A percentile compares a stretch with the other conserved stretches of the same genome.
These are phyloP conservation scores for Chlorophyllum brunneum DNA, from an alignment of 768 basidiomycete genomes.

Conservation along the genomic window DNA sequence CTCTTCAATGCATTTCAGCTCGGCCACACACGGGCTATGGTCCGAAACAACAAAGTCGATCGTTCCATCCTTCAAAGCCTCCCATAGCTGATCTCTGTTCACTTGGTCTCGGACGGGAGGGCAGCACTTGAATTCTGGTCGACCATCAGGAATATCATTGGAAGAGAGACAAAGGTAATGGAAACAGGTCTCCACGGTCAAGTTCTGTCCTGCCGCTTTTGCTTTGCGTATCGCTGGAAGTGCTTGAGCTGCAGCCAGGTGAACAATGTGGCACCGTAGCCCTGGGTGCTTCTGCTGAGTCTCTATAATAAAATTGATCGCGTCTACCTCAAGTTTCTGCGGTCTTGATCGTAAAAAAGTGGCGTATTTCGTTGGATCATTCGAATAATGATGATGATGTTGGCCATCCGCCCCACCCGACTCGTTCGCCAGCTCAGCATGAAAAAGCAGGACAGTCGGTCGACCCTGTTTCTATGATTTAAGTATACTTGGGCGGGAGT, in stretches of 20 bases:
- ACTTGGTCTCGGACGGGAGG: conserved; percentile 78
- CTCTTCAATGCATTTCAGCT: conserved; percentile 72
- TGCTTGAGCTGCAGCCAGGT: conserved; percentile 84
- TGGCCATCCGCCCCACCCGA: conserved; percentile 4
- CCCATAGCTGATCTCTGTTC: conserved; percentile 80
- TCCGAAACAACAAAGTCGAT: conserved; percentile 96
- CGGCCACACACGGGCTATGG: conserved; percentile 86
- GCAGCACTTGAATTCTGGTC: conserved; percentile 92
- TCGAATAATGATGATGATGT: not conserved
- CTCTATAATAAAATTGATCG: conserved; percentile 71
- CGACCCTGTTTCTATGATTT: conserved; percentile 43
- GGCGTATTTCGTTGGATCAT: conserved; percentile 54
- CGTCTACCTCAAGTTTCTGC: conserved; percentile 70
- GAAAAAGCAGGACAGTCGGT: conserved; percentile 78
- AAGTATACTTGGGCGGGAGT: conserved; percentile 5
- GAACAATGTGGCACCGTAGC: conserved; percentile 90
- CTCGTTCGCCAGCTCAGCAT: conserved; percentile 73
- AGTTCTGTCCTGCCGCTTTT: conserved; percentile 52
- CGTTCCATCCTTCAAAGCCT: conserved; percentile 72
- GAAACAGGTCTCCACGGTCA: conserved; percentile 97
- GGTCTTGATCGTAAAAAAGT: conserved; percentile 90
- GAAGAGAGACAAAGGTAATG: conserved; percentile 87
- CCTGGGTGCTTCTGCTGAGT: conserved; percentile 60
- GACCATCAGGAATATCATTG: conserved; percentile 67
- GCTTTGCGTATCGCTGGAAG: conserved; percentile 75